Evolutionary conservation across 352 stramenopile genomes (phyloP), one percentile per base, ranked within the genome.

Genomic region (Phytopythium oedochilum): DNA sequence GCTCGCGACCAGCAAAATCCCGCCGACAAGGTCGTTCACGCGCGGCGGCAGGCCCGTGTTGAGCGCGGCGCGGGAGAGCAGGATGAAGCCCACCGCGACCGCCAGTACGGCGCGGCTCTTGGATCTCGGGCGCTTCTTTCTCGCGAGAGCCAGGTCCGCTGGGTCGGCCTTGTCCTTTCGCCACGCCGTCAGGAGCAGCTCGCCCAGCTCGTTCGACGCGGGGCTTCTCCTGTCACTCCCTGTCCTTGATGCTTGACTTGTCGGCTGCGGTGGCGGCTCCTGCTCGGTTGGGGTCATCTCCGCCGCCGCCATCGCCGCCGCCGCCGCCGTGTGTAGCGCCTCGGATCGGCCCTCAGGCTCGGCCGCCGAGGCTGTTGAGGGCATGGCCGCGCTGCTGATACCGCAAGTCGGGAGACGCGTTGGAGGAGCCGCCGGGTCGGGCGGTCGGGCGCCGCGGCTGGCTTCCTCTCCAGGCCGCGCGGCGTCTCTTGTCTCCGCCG

Each of bases 1-100:
- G 44, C 67, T 83, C 0, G 73, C 63, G 3, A 75, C 70, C 12
- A 90, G 62, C 18, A 88, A 48, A 18, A 79, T 60, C n/a, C 74
- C 76, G 42, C 75, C 74, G 12, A 88, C 61, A 17, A 88, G 61
- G 39, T 78, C 61, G 22, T 74, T 47, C 14, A 85, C 47, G n/a
- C 75, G 80, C 28, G 50, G 54, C 12, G 75, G 53, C 22, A 88
- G 61, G 17, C 38, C 56, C 18, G 57, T 48, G 34, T 51, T 34
- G 40, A 87, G 57, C 38, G 68, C 62, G 12, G 65, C 22, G 44
- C 76, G 62, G 18, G 67, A 60, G 23, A 39, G 57, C 28, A 79
- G 26, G 32, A 70, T 64, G 17, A 71, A 54, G n/a, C 51, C 59
- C 15, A 63, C 35, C 11, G 70, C 49, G 1, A 84, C 38, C 11